Base-by-base conservation (phyloP, 1,284 basidiomycete genomes). In the Stereum hirsutum region DNA sequence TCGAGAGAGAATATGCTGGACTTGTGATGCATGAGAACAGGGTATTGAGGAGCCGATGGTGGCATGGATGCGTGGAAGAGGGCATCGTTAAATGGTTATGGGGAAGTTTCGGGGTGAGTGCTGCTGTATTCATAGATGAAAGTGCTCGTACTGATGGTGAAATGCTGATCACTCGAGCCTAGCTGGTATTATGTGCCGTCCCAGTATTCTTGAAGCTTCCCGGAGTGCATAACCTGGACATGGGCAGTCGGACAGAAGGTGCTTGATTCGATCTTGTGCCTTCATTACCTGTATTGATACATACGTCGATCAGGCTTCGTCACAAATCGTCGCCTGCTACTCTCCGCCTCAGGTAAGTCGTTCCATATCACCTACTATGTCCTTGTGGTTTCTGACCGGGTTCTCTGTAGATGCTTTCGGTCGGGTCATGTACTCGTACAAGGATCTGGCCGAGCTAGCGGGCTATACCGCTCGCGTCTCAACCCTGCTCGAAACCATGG, bases 11-110 rank as follows among this genome's bases (percentile, higher is more conserved):
- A 46, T 98, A 96, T 63, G 89, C 89, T 44, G 79, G 80, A 4
- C 71, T 96, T 24, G 76, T 97, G 52, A 86, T 83, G 59, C 95
- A 99, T 55, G 87, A 94, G 61, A 89, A 89, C 56, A 75, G 77
- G 44, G 85, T 96, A 2, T 72, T 95, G 54, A 67, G 75, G 35
- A 81, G 87, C 47, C 74, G 87, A 24, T 89, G 95, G 71, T 90
- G 86, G 80, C 92, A 96, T 62, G 83, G 87, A 2, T 90, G 93
- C 63, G 76, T 83, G 6, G 93, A 97, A 60, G 95, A 99, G 62
- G 92, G 92, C 2, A 85, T 99, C 45, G 87, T 98, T 57, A 98
- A 98, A 64, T 95, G 94, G 94, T 60, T 94, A 12, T 98, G 95
- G 95, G 94, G 94, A 51, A 87, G 84, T 57, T 86, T 96, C 57